Evolutionary conservation across 1,284 basidiomycete genomes (phyloP).

Genomic region (Malassezia brasiliensis): DNA sequence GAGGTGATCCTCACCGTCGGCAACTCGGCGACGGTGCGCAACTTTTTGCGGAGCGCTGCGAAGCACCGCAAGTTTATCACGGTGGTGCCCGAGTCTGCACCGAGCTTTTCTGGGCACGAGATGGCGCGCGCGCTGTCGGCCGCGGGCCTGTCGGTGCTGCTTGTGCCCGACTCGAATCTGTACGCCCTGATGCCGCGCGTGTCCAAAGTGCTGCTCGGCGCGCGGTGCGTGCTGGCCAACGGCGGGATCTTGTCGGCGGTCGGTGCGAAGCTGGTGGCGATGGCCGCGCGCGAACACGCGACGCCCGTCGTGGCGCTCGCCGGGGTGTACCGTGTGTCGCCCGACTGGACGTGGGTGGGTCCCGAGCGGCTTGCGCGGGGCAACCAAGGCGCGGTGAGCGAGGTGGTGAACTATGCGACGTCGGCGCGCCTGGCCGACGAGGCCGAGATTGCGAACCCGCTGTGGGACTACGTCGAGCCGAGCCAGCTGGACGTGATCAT

Average conservation of each 20-base stretch:
- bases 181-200: constrained; percentile 93
- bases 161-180: constrained; percentile 88
- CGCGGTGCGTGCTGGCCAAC: constrained; percentile 86
- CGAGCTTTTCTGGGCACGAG: constrained; percentile 72
- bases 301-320: constrained; percentile 89
- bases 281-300: constrained; percentile 80
- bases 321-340: constrained; percentile 91
- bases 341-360: constrained; percentile 67
- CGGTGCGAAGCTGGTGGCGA: constrained; percentile 71
- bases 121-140: constrained; percentile 63
- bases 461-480: constrained; percentile 86
- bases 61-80: constrained; percentile 88
- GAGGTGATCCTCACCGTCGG: constrained; percentile 94
- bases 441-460: constrained; percentile 80
- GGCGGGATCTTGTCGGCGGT: constrained; percentile 84
- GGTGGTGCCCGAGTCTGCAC: constrained; percentile 87
- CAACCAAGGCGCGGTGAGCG: constrained; percentile 57
- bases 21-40: constrained; percentile 80
- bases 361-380: constrained; percentile 16
- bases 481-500: constrained; percentile 87
- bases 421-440: constrained; percentile 59
- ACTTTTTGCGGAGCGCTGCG: constrained; percentile 80
- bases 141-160: constrained; percentile 81
- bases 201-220: constrained; percentile 87
- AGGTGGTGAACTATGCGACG: constrained; percentile 53